Base-by-base conservation (phyloP, 2,329 filamentous ascomycete genomes). In the Colletotrichum tofieldiae region DNA sequence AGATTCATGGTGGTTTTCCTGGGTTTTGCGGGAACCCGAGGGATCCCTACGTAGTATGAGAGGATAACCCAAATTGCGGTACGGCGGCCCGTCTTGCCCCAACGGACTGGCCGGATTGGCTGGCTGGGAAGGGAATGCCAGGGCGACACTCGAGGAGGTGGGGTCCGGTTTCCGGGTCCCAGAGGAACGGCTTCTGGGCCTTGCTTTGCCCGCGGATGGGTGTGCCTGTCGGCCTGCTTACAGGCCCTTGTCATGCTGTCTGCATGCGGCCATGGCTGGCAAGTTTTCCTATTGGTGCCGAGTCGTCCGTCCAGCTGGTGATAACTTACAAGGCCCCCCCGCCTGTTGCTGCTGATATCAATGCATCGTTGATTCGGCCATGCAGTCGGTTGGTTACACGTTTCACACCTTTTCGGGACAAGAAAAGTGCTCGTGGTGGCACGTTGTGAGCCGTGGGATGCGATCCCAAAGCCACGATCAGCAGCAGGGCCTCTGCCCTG, bases 121-220 rank as follows among this genome's bases (percentile, higher is more conserved):
- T 73, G 41, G 60, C 54, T 52, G 47, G 45, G 23, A 56, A 55
- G 65, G 59, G 52, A 32, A 54, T 65, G 59, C 29, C 60, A 65
- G 59, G 65, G 32, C 39, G 39, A 41, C 29, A 26, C 26, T 26
- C 11, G 39, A 47, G 54, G 54, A 47, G 55, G 49, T 65, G 66
- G 70, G 54, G 65, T 23, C 39, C 59, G 70, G 56, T 39, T 65
- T 65, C 65, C 70, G 66, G 47, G 66, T 72, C 47, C 70, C 70
- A 65, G 59, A 52, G 29, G 23, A 20, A 55, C 20, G 70, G 65
- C 65, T 58, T 64, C 39, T 59, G 58, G 14, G 56, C 37, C 43
- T n/a, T 49, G 37, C 29, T 37, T 18, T 45, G n/a, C 45, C 62
- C 32, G 11, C 54, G 4, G n/a, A 43, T 56, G 32, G 51, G 14